These are phyloP conservation scores for Biscogniauxia sp. DNA, from an alignment of 2,329 filamentous ascomycete genomes.

Conservation along the genomic window DNA sequence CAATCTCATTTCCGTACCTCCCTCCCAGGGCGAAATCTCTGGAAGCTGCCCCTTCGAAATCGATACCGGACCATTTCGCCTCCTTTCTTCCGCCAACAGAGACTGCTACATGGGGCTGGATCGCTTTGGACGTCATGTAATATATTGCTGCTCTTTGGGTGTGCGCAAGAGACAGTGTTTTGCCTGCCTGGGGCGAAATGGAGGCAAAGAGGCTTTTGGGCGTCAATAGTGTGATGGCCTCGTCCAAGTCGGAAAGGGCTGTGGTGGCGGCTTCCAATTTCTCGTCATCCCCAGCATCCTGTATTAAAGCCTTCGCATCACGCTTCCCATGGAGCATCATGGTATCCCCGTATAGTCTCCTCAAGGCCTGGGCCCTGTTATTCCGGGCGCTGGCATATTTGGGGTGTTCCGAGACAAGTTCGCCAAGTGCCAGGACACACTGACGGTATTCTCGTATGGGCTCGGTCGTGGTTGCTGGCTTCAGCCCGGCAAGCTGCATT, in stretches of 20 bases:
- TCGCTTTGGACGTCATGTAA: conserved; percentile 53
- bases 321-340: conserved; percentile 46
- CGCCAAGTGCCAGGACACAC: conserved; percentile 49
- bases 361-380: conserved; percentile 68
- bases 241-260: conserved; percentile 53
- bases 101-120: conserved; percentile 37
- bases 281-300: conserved; percentile 36
- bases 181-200: conserved; percentile 63
- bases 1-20: conserved; percentile 63
- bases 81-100: conserved; percentile 45
- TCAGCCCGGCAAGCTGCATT: conserved; percentile 46
- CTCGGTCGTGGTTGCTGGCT: conserved; percentile 36
- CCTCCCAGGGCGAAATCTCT: conserved; percentile 63
- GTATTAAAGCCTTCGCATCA: conserved; percentile 41
- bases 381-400: conserved; percentile 71
- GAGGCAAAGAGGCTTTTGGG: conserved; percentile 49
- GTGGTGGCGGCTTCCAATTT: conserved; percentile 38
- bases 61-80: conserved; percentile 47
- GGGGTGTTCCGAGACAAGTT: conserved; percentile 57
- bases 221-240: conserved; percentile 57
- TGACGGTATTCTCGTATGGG: conserved; percentile 45
- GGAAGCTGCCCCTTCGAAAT: conserved; percentile 62
- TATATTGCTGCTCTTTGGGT: conserved; percentile 70
- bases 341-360: conserved; percentile 61
- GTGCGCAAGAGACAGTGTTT: conserved; percentile 66